Percentiles rank a stretch among this genome's conserved stretches.
Evolutionary conservation across 495 filamentous ascomycete species (phyloP).

Genomic region (Entonaema liquescens): DNA sequence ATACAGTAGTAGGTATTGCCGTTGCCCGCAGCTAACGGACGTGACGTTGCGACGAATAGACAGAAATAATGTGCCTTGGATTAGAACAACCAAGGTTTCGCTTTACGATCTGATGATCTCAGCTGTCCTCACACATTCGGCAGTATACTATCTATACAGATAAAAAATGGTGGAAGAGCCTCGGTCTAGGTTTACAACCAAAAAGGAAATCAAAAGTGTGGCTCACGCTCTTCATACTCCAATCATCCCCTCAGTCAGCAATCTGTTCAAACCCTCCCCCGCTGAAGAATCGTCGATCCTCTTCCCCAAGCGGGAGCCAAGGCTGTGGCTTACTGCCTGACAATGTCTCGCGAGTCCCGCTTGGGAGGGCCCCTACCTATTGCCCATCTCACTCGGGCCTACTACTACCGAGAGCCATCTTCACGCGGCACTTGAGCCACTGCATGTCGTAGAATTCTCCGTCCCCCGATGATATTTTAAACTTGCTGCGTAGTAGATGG

Average conservation of each 20-base stretch:
- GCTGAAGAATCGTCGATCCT: conserved; percentile 34
- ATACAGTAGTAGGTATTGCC: background rate
- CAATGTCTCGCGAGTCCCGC: conserved; percentile 35
- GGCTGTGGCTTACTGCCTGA: conserved; percentile 35
- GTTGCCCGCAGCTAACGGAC: conserved; percentile 10
- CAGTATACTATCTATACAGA: conserved; percentile 8
- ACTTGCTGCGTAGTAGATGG: background rate
- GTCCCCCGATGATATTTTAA: background rate
- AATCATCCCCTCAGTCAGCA: conserved; percentile 2
- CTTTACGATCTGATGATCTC: background rate
- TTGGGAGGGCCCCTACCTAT: conserved; percentile 11
- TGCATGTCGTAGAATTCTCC: background rate
- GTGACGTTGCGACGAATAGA: conserved; percentile 26
- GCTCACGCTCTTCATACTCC: conserved; percentile 26
- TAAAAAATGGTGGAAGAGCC: background rate
- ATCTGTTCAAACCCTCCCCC: background rate
- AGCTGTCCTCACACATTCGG: conserved; percentile 17
- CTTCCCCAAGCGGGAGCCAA: conserved; percentile 29
- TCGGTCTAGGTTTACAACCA: conserved; percentile 8
- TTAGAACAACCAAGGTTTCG: conserved; percentile 1
- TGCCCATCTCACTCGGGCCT: conserved; percentile 22
- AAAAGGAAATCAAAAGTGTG: conserved; percentile 22
- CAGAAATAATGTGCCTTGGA: background rate
- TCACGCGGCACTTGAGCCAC: conserved; percentile 1
- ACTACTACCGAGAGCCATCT: background rate